Evolutionary conservation across 2,329 filamentous ascomycete species (phyloP).

Genomic region (Pyricularia sp.): DNA sequence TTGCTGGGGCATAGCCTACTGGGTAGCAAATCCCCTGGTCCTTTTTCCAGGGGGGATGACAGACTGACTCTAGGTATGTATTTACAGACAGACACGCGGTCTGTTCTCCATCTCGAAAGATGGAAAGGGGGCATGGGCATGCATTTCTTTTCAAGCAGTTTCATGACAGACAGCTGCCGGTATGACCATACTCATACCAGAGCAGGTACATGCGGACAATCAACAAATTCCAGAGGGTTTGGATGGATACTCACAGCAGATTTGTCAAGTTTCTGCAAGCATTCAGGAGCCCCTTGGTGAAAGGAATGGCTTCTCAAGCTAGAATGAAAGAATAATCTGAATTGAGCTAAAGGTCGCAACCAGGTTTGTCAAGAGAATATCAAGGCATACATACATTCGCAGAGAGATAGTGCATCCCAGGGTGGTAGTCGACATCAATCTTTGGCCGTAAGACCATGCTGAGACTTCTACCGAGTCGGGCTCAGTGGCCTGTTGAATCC

Average conservation of each 20-base stretch:
- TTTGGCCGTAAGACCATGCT: background rate
- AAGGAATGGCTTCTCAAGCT: background rate
- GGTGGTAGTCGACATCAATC: background rate
- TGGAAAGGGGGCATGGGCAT: background rate
- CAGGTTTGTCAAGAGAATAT: background rate
- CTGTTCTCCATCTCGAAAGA: background rate
- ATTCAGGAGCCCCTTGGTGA: background rate
- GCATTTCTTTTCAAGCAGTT: background rate
- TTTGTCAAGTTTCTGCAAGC: background rate
- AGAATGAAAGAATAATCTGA: background rate
- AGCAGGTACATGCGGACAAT: background rate
- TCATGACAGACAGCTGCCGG: background rate
- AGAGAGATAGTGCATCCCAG: background rate
- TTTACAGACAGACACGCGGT: background rate
- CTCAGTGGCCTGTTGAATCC: constrained; percentile 75
- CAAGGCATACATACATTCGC: background rate
- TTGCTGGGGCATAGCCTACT: background rate
- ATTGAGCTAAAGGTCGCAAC: background rate
- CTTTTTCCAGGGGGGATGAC: background rate
- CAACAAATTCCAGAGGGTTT: background rate
- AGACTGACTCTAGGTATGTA: background rate
- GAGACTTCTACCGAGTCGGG: constrained; percentile 29
- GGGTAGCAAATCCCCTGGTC: background rate
- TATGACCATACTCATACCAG: background rate
- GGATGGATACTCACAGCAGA: background rate